Evolutionary conservation across 352 stramenopile species (phyloP), one percentile per base, ranked within the genome.

Genomic region (Pythium inflatum): DNA sequence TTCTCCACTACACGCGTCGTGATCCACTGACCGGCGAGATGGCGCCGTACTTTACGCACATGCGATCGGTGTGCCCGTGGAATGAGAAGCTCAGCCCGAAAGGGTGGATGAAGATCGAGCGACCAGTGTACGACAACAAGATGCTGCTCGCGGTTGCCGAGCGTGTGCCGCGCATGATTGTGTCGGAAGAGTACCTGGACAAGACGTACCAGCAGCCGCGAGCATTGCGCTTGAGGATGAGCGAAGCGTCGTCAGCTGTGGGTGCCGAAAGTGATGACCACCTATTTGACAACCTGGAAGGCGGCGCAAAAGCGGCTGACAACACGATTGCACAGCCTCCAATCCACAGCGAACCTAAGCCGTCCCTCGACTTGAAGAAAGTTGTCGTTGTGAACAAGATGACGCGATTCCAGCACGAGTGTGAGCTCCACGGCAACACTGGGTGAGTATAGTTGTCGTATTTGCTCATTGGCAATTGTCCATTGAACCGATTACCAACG

Each of bases 11-110:
- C 77, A 95, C 88, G 31, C 82, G 90, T 16, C 81, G 68, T 3
- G 77, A 97, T 58, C 90, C 90, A n/a, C 60, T 67, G 27, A 94
- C 85, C 0, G 85, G 86, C 5, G 81, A 82, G 36, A 84, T 92
- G 71, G 82, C 86, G n/a, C 84, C 88, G n/a, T 94, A 81, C 61
- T 96, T 96, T 53, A 93, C 88, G 43, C 87, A 95, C 64, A 85
- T 96, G 73, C 89, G 89, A n/a, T 95, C 88, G 0, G 88, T 96
- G 50, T 96, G 89, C 74, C 89, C 89, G 20, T 96, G 89, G 89
- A 95, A 96, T 63, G 85, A 94, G 66, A 95, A 94, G 66, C 79
- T 95, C 28, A 95, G 87, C 66, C 88, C 87, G 2, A 95, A 95
- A 62, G 88, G 87, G 56, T 96, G 87, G 88, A 94, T 86, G 67